phyloP scores from a whole-genome alignment of 768 basidiomycete genomes.

The Psilocybe tampanensis region DNA sequence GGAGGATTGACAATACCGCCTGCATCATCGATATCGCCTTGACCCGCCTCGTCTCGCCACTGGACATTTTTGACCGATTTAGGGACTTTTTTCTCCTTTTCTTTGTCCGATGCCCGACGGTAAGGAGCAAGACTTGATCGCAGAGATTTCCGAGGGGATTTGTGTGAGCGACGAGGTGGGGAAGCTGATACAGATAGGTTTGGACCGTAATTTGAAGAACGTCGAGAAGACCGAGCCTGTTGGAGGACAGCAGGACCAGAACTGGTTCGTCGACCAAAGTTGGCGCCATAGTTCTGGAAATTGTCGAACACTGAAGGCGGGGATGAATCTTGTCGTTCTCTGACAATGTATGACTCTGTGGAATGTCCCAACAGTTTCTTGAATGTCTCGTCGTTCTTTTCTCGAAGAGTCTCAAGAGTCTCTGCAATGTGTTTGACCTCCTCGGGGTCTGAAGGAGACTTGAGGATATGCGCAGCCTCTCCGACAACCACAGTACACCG shows the following conservation, averaged over 20 bases:
- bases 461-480: constrained; percentile 50
- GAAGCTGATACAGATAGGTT: constrained; percentile 50
- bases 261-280: constrained; percentile 50
- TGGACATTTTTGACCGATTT: constrained; percentile 77
- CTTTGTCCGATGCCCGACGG: constrained; percentile 64
- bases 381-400: constrained; percentile 73
- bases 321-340: constrained; percentile 28
- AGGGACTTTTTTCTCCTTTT: constrained; percentile 57
- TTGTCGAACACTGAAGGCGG: constrained; percentile 39
- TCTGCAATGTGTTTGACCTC: constrained; percentile 51
- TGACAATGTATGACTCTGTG: constrained; percentile 57
- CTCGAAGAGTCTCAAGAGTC: constrained; percentile 55
- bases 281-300: constrained; percentile 53
- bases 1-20: constrained; percentile 34
- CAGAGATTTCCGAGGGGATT: constrained; percentile 73
- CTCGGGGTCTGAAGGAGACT: constrained; percentile 32
- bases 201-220: constrained; percentile 38
- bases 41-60: constrained; percentile 87
- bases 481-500: constrained; percentile 74
- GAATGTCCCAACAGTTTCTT: constrained; percentile 67
- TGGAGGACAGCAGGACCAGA: constrained; percentile 52
- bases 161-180: constrained; percentile 51
- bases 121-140: constrained; percentile 70
- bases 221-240: constrained; percentile 32
- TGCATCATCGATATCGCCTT: constrained; percentile 75